Evolutionary conservation across 2,329 filamentous ascomycete species (phyloP).

Genomic region (Arthrobotrys entomopaga): DNA sequence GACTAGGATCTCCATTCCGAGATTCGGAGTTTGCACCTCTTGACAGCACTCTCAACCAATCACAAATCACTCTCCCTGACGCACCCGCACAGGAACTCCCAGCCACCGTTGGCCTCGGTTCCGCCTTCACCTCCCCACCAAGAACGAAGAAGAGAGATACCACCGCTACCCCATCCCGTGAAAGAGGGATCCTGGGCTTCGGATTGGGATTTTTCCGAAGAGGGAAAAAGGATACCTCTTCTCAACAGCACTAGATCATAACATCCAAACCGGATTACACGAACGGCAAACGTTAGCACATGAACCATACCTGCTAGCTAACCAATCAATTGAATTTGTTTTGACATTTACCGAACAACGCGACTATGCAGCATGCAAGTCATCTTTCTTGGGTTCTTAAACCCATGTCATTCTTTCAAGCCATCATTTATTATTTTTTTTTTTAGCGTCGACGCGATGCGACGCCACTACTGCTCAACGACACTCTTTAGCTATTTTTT

Average conservation of each 20-base stretch:
- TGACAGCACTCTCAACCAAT: constrained; percentile 43
- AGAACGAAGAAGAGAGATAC: constrained; percentile 48
- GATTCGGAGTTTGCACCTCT: constrained; percentile 51
- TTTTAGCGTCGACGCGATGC: constrained; percentile 44
- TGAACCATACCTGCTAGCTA: constrained; percentile 21
- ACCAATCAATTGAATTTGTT: constrained; percentile 35
- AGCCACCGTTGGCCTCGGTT: constrained; percentile 44
- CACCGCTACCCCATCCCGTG: constrained; percentile 36
- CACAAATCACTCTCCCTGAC: constrained; percentile 41
- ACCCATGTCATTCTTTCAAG: constrained; percentile 52
- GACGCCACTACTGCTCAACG: constrained; percentile 14
- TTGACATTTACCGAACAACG: constrained; percentile 49
- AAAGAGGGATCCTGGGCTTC: constrained; percentile 53
- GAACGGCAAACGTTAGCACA: constrained; percentile 32
- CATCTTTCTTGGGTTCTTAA: constrained; percentile 17
- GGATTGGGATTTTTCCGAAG: constrained; percentile 52
- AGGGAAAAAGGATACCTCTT: constrained; percentile 53
- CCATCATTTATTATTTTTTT: too few relatives aligned
- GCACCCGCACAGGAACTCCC: constrained; percentile 25
- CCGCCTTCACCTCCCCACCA: constrained; percentile 52
- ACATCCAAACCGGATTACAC: constrained; percentile 15
- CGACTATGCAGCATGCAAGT: constrained; percentile 35
- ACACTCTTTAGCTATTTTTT: constrained; percentile 40
- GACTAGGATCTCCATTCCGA: constrained; percentile 52
- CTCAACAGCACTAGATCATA: constrained; percentile 45